Evolutionary conservation across 75 land plant genomes (phyloP).

Genomic region (Picea glauca): DNA sequence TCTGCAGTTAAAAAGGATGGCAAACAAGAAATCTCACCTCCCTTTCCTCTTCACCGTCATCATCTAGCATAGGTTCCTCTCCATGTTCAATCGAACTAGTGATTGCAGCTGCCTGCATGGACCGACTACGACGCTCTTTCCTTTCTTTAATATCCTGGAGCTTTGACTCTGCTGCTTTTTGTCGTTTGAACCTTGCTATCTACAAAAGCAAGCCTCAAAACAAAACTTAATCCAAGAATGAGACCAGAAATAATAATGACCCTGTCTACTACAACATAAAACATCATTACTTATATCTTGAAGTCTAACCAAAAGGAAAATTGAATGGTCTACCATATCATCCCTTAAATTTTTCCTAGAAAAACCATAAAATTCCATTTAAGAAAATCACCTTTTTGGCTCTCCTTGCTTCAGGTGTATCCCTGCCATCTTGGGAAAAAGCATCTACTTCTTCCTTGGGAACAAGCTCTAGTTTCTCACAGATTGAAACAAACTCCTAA

Average conservation of each 20-base stretch:
- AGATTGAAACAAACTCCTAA: conserved; percentile 79
- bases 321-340: background rate
- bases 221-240: background rate
- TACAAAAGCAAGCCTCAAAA: conserved; percentile 10
- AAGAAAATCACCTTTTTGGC: conserved; percentile 61
- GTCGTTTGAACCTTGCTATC: conserved; percentile 92
- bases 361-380: background rate
- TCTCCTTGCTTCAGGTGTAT: conserved; percentile 48
- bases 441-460: conserved; percentile 75
- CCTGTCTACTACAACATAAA: background rate
- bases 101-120: conserved; percentile 74
- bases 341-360: background rate
- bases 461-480: conserved; percentile 87
- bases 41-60: conserved; percentile 91
- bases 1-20: no score
- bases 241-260: background rate
- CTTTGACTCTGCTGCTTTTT: conserved; percentile 87
- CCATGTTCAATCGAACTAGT: conserved; percentile 62
- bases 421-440: conserved; percentile 29
- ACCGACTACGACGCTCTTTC: conserved; percentile 83
- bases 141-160: conserved; percentile 88
- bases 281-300: background rate
- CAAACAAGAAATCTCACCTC: conserved; percentile 50
- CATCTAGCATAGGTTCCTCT: conserved; percentile 77
- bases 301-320: background rate